A percentile compares a stretch with the other conserved stretches of the same genome.
phyloP scores from a whole-genome alignment of 2,329 filamentous ascomycete genomes.

The Colletotrichum spinosum region DNA sequence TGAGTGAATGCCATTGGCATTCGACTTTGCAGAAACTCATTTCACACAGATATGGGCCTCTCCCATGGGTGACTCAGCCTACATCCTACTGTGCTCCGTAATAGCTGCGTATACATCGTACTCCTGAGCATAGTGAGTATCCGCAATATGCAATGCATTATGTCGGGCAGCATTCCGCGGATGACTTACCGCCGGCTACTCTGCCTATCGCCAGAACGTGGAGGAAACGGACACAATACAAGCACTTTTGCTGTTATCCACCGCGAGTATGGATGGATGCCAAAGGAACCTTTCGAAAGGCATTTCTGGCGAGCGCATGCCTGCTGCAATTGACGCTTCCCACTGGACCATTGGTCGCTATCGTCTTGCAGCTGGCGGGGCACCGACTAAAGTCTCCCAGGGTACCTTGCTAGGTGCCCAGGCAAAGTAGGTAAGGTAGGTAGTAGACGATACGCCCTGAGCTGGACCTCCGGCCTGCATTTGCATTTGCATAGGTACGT shows the following conservation, averaged over 20 bases:
- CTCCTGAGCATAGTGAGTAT: no score
- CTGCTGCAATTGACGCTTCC: constrained; percentile 20
- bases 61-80: not conserved
- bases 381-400: constrained; percentile 10
- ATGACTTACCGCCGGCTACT: no score
- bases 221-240: not conserved
- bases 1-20: constrained; percentile 1
- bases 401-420: not conserved
- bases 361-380: constrained; percentile 16
- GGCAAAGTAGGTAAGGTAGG: not conserved
- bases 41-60: constrained; percentile 8
- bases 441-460: not conserved
- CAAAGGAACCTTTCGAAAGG: constrained; percentile 6
- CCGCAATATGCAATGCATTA: no score
- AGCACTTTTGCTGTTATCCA: not conserved
- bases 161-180: no score
- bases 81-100: no score
- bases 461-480: constrained; percentile 25
- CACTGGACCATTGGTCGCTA: constrained; percentile 17
- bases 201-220: no score
- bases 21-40: constrained; percentile 1
- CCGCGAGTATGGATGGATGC: constrained; percentile 3
- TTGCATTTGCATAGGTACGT: not conserved
- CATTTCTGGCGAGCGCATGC: constrained; percentile 12
- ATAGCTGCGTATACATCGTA: no score